These are phyloP conservation scores for Vitis hybrid DNA, from an alignment of 177 flowering plant genomes.

Conservation along the genomic window DNA sequence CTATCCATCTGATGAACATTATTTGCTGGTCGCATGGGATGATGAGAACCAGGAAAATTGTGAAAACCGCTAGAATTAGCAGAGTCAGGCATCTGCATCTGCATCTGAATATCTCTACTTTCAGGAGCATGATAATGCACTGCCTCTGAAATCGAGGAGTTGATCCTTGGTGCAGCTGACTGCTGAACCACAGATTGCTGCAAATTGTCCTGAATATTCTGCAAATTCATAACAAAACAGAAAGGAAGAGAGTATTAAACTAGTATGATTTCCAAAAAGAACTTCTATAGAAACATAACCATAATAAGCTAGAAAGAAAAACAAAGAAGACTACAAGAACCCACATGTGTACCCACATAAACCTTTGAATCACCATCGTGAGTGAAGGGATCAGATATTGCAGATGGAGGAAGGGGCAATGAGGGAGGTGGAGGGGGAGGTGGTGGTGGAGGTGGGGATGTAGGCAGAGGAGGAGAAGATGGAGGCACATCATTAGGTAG, in stretches of 20 bases:
- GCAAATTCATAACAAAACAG: slow-evolving; percentile 17
- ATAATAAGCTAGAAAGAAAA: slow-evolving; percentile 1
- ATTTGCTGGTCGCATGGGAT: slow-evolving; percentile 29
- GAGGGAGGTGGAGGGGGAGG: slow-evolving; percentile 47
- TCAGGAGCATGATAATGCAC: slow-evolving; percentile 37
- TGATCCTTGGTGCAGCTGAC: slow-evolving; percentile 26
- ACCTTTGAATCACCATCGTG: slow-evolving; percentile 26
- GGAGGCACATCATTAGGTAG: slow-evolving; percentile 60
- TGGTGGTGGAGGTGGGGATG: slow-evolving; percentile 40
- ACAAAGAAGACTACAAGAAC: slow-evolving; percentile 11
- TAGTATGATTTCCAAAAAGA: neutral
- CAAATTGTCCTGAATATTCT: slow-evolving; percentile 35
- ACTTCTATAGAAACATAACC: neutral
- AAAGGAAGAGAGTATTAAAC: neutral
- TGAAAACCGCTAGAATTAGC: slow-evolving; percentile 28
- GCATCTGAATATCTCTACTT: slow-evolving; percentile 34
- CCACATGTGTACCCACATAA: slow-evolving; percentile 29
- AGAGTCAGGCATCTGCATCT: slow-evolving; percentile 37
- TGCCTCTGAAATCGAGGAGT: slow-evolving; percentile 29
- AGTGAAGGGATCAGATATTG: slow-evolving; percentile 23
- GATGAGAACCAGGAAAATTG: slow-evolving; percentile 28
- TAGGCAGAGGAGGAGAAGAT: slow-evolving; percentile 67
- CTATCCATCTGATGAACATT: slow-evolving; percentile 34
- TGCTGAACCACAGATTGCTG: slow-evolving; percentile 30
- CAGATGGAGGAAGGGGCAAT: slow-evolving; percentile 24